These are phyloP conservation scores for Nasturtium officinale DNA, from an alignment of 345 rosid genomes.

Conservation along the genomic window DNA sequence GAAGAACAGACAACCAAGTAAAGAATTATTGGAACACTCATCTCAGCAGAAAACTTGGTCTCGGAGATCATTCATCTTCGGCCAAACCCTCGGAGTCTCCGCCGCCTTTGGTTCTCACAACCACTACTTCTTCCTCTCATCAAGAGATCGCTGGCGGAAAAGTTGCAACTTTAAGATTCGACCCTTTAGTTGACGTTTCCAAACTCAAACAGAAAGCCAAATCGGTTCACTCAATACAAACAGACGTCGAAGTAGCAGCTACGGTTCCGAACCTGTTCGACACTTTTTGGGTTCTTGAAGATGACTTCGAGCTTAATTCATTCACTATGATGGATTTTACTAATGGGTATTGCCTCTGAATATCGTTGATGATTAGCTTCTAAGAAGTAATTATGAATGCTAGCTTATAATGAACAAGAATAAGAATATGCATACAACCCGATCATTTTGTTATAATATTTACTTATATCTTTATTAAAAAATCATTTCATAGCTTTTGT, in stretches of 20 bases:
- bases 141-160: not conserved
- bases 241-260: conserved; percentile 31
- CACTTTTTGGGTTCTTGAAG: conserved; percentile 49
- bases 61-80: conserved; percentile 28
- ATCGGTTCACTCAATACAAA: conserved; percentile 1
- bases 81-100: conserved; percentile 26
- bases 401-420: conserved; percentile 30
- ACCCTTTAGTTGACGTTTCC: conserved; percentile 1
- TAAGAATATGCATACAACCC: conserved; percentile 18
- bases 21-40: conserved; percentile 56
- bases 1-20: conserved; percentile 56
- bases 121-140: conserved; percentile 27
- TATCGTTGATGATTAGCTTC: conserved; percentile 8
- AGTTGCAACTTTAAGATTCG: conserved; percentile 15
- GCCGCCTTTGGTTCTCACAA: conserved; percentile 19
- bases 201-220: conserved; percentile 29
- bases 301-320: conserved; percentile 44
- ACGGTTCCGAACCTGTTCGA: conserved; percentile 31
- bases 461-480: not conserved
- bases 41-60: conserved; percentile 45
- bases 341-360: conserved; percentile 42
- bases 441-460: not conserved
- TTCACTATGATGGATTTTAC: conserved; percentile 48
- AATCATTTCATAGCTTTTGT: conserved; percentile 1
- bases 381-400: conserved; percentile 11